A percentile compares a stretch with the other conserved stretches of the same genome.
These are phyloP conservation scores for Brassica incana DNA, from an alignment of 345 rosid genomes.

Conservation along the genomic window DNA sequence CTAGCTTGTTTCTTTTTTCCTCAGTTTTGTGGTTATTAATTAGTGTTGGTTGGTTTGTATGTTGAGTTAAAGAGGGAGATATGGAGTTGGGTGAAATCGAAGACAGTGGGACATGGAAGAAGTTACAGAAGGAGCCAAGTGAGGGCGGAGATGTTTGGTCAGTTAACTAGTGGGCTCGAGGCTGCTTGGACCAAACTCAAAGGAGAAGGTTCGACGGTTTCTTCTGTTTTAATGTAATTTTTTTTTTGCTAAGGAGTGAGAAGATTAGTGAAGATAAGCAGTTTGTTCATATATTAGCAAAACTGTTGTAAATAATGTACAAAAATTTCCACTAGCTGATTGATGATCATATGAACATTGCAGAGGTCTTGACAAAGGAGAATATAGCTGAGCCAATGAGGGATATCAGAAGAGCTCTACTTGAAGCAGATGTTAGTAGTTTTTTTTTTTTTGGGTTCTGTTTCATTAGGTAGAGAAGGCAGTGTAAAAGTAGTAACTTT, in stretches of 20 bases:
- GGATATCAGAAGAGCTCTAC: constrained; percentile 92
- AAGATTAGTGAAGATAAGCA: not conserved
- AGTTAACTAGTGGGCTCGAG: constrained; percentile 88
- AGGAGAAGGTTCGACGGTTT: constrained; percentile 68
- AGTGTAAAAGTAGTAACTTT: not conserved
- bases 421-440: constrained; percentile 70
- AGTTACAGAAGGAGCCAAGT: constrained; percentile 46
- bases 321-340: too few relatives aligned
- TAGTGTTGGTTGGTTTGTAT: not conserved
- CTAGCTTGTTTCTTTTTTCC: not conserved
- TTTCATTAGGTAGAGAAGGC: not conserved
- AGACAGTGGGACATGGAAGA: constrained; percentile 44
- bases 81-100: constrained; percentile 69
- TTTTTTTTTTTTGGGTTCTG: not conserved
- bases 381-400: constrained; percentile 95
- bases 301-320: too few relatives aligned
- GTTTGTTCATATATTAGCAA: not conserved
- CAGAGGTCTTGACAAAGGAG: constrained; percentile 92
- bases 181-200: constrained; percentile 97
- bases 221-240: too few relatives aligned
- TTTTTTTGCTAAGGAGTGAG: too few relatives aligned
- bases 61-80: constrained; percentile 49
- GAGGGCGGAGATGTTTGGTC: constrained; percentile 95
- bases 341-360: constrained; percentile 15
- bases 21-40: not conserved